Percentiles rank a stretch among this genome's conserved stretches.
Evolutionary conservation across 148 eudicot genomes (phyloP).

Genomic region (Camellia lanceoleosa): DNA sequence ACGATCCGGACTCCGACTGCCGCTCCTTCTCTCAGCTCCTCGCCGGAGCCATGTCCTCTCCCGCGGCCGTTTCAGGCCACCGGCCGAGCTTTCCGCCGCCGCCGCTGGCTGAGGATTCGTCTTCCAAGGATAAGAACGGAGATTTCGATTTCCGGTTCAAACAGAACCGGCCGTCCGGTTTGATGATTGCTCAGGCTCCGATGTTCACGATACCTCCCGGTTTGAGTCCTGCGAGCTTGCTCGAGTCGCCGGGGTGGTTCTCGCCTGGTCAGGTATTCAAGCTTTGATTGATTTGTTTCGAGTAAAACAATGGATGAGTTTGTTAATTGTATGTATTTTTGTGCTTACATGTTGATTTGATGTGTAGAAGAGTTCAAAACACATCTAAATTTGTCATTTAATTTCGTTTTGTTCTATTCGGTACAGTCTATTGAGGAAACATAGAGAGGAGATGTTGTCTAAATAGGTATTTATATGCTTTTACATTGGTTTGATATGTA

Average conservation of each 20-base stretch:
- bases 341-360: background rate
- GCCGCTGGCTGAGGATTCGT: background rate
- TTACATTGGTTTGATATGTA: background rate
- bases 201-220: conserved; percentile 62
- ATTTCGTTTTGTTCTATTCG: no score
- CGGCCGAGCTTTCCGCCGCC: conserved; percentile 18
- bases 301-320: no score
- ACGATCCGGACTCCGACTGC: conserved; percentile 60
- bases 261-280: conserved; percentile 52
- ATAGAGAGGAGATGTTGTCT: no score
- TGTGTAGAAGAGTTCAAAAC: background rate
- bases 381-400: no score
- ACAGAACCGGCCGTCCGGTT: conserved; percentile 44
- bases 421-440: no score
- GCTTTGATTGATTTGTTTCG: background rate
- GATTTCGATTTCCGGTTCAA: conserved; percentile 38
- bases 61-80: conserved; percentile 17
- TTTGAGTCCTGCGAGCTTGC: conserved; percentile 65
- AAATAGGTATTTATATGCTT: no score
- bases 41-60: conserved; percentile 67
- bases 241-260: conserved; percentile 63
- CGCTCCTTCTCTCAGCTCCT: conserved; percentile 84
- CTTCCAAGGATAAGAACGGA: conserved; percentile 8
- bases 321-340: no score
- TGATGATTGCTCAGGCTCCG: conserved; percentile 39